Base-by-base conservation (phyloP, 768 basidiomycete species). In the Holtermanniella nyarrowii region DNA sequence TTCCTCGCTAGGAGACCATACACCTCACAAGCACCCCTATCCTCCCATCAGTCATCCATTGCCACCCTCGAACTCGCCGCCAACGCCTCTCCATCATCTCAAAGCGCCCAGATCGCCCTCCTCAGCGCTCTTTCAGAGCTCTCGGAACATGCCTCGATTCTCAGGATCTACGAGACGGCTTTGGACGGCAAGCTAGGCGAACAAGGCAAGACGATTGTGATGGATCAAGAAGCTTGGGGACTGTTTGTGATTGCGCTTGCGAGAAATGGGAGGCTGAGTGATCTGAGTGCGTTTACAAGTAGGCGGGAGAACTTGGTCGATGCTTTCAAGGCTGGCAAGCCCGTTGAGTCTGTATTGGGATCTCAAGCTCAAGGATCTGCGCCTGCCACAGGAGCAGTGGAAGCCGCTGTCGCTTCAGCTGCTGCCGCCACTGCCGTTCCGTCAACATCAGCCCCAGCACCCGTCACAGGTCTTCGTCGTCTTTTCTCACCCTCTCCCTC, bases 231-330 rank as follows among this genome's bases (percentile, higher is more conserved):
- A 20, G 60, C 50, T 3, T 61, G 55, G 57, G 42, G 41, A 2
- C 12, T 62, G 13, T 62, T 58, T 48, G 26, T 58, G 16, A 50
- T 56, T 25, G 56, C 54, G 1, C 31, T 62, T 23, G 54, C 49
- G 0, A 57, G 54, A 51, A 46, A 42, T 39, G 65, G 66, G 2
- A 41, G 60, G 37, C 46, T 66, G 60, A 71, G 70, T 13, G 87
- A 88, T 61, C 73, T 84, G 26, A 73, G 76, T 5, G 71, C 72
- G 1, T 65, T 84, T 50, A 75, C 72, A 2, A 79, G 79, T 58
- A 79, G 79, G 62, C 71, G 88, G 53, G 89, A 93, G 53, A 46
- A 44, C 14, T 37, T 62, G 24, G 21, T 57, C 21, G 48, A 48
- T 43, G 21, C 26, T 18, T 2, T 37, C 14, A 41, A 45, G n/a